Evolutionary conservation across 768 basidiomycete species (phyloP), one percentile per base, ranked within the genome.

Genomic region (Termitomyces sp.): DNA sequence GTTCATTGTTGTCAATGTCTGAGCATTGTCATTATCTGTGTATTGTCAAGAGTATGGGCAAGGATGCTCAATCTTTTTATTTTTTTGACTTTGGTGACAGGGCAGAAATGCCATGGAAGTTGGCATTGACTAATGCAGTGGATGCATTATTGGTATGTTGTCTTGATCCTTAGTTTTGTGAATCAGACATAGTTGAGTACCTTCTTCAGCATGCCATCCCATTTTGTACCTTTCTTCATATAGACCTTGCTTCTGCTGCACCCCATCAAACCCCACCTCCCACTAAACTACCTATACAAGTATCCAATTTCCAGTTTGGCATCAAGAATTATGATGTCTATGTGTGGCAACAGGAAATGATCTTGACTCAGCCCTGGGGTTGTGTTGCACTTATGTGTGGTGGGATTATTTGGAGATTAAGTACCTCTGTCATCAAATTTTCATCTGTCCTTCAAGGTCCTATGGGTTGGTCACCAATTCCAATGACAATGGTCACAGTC

Each of bases 401-500:
- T 14, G 44, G 15, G 2, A 26, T 45, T 26, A 45, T 45, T 1
- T 45, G 15, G 44, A 45, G 26, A 9, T 45, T 28, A 15, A 7
- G 23, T 14, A n/a, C 55, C 23, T n/a, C 42, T 4, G 26, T 41
- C 7, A 44, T 63, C 43, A 52, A 48, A 7, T 54, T 54, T 56
- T 55, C 60, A 15, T 38, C 38, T 37, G 58, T 60, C 0, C 53
- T 59, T 3, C 43, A 50, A 37, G 64, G 60, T 4, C 63, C 61
- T 6, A 56, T 58, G 4, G 49, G 54, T 28, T 53, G 31, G 37
- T 28, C 12, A 15, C 11, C 12, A 1, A 5, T 38, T 10, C 21
- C 46, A 21, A 38, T 19, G 3, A 49, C 40, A 11, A 56, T 53
- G 46, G 9, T 60, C 33, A 40, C 11, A 0, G 41, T 38, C n/a